These are phyloP conservation scores for Apiotrichum mycotoxinovorans DNA, from an alignment of 1,284 basidiomycete genomes.

Conservation along the genomic window DNA sequence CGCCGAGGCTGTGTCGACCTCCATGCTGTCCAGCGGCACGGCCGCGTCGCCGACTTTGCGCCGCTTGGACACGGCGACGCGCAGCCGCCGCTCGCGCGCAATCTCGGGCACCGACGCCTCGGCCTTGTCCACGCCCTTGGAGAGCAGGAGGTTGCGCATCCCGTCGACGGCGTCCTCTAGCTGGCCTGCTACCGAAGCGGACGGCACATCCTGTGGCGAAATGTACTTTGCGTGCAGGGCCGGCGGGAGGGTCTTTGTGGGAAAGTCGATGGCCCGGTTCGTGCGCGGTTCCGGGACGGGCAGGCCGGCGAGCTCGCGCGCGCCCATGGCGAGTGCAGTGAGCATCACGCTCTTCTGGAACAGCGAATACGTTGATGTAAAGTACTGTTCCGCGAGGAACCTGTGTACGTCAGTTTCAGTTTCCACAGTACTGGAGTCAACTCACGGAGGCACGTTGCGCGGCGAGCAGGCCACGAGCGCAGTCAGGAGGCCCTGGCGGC, in stretches of 20 bases:
- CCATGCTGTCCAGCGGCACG: constrained; percentile 8
- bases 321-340: constrained; percentile 77
- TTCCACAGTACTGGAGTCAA: constrained; percentile 19
- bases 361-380: constrained; percentile 83
- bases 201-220: constrained; percentile 32
- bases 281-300: constrained; percentile 50
- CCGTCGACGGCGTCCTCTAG: constrained; percentile 37
- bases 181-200: constrained; percentile 19
- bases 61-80: constrained; percentile 54
- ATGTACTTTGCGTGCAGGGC: constrained; percentile 67
- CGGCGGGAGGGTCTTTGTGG: constrained; percentile 72
- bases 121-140: constrained; percentile 36
- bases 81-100: constrained; percentile 69
- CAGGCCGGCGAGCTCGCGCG: constrained; percentile 75
- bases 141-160: constrained; percentile 36
- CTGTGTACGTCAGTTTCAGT: constrained; percentile 53
- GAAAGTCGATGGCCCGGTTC: constrained; percentile 56
- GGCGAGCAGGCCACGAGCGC: constrained; percentile 79
- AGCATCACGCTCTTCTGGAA: constrained; percentile 80
- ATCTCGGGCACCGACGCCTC: constrained; percentile 57
- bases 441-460: constrained; percentile 70
- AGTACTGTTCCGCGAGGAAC: constrained; percentile 84
- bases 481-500: constrained; percentile 69
- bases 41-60: constrained; percentile 31
- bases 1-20: neutral